Evolutionary conservation across 805 yeast genomes (phyloP), one percentile per base, ranked within the genome.

Genomic region (Lipomyces sp.): DNA sequence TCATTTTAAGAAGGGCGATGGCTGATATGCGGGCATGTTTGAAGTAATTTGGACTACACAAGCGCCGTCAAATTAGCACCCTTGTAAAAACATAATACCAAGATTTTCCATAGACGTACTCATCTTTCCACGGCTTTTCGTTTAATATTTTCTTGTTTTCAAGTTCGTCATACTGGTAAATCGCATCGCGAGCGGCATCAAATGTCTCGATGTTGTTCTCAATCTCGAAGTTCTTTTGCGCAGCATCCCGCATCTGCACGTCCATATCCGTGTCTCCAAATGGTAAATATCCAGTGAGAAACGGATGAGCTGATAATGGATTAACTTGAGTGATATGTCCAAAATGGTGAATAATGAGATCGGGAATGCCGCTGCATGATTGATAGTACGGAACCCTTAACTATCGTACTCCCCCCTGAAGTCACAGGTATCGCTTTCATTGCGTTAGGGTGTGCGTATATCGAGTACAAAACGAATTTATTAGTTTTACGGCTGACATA

Each of bases 1-100:
- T 75, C 90, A 92, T 92, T 74, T 91, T 91, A 66, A 85, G 76
- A 55, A 90, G 75, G 0, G 97, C 96, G 37, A 90, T 75, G 0
- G 90, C 81, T 1, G 96, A 89, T 0, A 92, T 82, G 67, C 85
- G 83, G 5, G 84, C 88, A 10, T 83, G 83, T 59, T 81, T 82
- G 75, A 90, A 90, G 73, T 86, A 89, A 57, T 84, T 81, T 0
- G 87, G 83, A 71, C 88, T 84, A 11, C 74, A 15, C 48, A 42
- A 15, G 7, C 8, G 48, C 24, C 15, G n/a, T 15, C 48, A 42
- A 24, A 42, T 42, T 42, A 42, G 24, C 24, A 53, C 56, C n/a
- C 30, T 53, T 53, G 15, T 11, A 10, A 10, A 1, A 6, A 7
- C n/a, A 5, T 70, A 69, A 24, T 73, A 35, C 30, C 50, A 18